A percentile compares a stretch with the other conserved stretches of the same genome.
Evolutionary conservation across 352 stramenopile genomes (phyloP).

Genomic region (Blastocystis hominis): DNA sequence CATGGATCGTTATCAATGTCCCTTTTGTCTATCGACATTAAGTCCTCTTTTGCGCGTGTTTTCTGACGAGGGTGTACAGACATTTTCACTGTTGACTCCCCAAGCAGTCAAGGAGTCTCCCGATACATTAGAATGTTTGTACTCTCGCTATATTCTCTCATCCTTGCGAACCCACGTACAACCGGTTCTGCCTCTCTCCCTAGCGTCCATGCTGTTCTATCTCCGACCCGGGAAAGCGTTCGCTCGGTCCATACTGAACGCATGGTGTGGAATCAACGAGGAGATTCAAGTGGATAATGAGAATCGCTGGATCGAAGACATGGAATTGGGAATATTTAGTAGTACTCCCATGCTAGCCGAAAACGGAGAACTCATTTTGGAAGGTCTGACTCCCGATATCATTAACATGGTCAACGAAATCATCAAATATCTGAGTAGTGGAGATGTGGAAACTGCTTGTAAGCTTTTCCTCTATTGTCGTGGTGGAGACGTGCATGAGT

Average conservation of each 20-base stretch:
- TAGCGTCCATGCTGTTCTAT: neutral
- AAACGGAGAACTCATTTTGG: neutral
- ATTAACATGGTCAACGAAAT: constrained; percentile 19
- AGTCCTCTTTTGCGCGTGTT: neutral
- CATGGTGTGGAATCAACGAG: neutral
- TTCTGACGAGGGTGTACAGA: neutral
- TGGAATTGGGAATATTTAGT: neutral
- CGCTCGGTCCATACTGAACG: neutral
- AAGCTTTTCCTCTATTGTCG: constrained; percentile 16
- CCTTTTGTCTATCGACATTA: neutral
- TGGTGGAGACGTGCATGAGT: neutral
- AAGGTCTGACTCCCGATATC: neutral
- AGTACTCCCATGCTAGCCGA: neutral
- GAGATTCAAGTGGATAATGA: neutral
- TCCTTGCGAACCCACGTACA: neutral
- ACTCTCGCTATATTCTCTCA: neutral
- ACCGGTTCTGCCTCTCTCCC: neutral
- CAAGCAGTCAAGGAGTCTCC: neutral
- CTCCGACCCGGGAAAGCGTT: neutral
- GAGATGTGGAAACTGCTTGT: neutral
- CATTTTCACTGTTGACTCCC: neutral
- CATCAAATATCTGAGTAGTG: neutral
- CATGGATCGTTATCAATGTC: neutral
- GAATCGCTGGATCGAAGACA: neutral
- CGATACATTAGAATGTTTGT: neutral